Percentiles rank a stretch among this genome's conserved stretches.
phyloP scores from a whole-genome alignment of 345 rosid genomes.

The Gossypium sturtianum region DNA sequence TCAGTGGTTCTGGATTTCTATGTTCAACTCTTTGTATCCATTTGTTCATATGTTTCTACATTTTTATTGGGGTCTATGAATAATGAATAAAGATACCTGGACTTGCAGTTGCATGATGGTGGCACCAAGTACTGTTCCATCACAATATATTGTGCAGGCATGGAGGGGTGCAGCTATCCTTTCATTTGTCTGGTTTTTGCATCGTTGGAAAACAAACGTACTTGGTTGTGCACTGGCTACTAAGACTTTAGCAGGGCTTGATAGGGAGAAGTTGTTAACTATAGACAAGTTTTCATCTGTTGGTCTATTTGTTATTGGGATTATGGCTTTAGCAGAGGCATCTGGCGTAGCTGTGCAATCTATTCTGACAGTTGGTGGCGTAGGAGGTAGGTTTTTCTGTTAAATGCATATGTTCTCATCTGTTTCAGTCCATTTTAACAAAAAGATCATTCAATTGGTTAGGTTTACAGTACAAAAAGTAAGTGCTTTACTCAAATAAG shows the following conservation, averaged over 20 bases:
- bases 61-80: neutral
- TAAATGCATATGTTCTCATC: slow-evolving; percentile 9
- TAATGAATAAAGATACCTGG: slow-evolving; percentile 9
- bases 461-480: neutral
- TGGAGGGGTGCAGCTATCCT: slow-evolving; percentile 75
- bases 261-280: slow-evolving; percentile 61
- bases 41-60: neutral
- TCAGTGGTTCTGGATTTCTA: slow-evolving; percentile 24
- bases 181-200: slow-evolving; percentile 80
- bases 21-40: neutral
- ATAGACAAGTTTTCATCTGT: slow-evolving; percentile 76
- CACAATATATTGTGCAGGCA: slow-evolving; percentile 58
- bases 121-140: slow-evolving; percentile 78
- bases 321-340: slow-evolving; percentile 89
- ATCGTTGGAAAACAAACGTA: slow-evolving; percentile 79
- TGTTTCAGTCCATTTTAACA: neutral
- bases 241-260: slow-evolving; percentile 38
- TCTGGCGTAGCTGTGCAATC: slow-evolving; percentile 97
- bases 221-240: slow-evolving; percentile 47
- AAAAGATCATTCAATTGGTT: neutral
- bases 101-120: slow-evolving; percentile 64
- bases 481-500: neutral
- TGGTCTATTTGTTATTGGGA: slow-evolving; percentile 68
- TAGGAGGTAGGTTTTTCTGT: slow-evolving; percentile 58
- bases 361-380: slow-evolving; percentile 88